Conservation (phyloP, 192 early-diverging fungal genomes). For the Phycomyces blakesleeanus region DNA sequence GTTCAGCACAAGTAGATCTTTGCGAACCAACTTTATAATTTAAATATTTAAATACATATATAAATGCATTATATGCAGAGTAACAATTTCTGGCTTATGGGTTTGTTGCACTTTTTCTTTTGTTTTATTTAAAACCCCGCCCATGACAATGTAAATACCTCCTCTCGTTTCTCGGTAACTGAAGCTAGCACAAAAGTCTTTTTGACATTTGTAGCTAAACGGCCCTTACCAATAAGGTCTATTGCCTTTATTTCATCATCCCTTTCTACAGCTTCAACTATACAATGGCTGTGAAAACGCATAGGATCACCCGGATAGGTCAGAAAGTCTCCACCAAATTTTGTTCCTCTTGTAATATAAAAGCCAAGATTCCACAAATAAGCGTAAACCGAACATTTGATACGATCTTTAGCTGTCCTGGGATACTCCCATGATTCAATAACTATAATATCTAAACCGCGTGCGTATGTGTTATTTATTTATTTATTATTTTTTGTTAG, state of each 20-base stretch:
- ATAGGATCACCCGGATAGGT: slow-evolving; percentile 75
- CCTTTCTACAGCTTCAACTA: slow-evolving; percentile 46
- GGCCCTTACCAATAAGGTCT: slow-evolving; percentile 55
- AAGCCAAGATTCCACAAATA: slow-evolving; percentile 63
- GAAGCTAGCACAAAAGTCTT: slow-evolving; percentile 63
- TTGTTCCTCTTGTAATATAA: slow-evolving; percentile 68
- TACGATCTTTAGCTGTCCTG: slow-evolving; percentile 22
- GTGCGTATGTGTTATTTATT: no score
- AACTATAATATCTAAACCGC: slow-evolving; percentile 5
- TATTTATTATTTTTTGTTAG: no score
- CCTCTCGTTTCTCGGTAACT: slow-evolving; percentile 20
- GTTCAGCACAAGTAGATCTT: no score
- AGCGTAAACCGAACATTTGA: slow-evolving; percentile 50
- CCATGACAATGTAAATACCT: slow-evolving; percentile 40
- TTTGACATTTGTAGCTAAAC: slow-evolving; percentile 71
- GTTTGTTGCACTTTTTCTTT: neutral
- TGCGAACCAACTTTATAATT: no score
- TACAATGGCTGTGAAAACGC: slow-evolving; percentile 63
- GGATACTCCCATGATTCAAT: slow-evolving; percentile 42
- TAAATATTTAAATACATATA: neutral
- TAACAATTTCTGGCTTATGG: neutral
- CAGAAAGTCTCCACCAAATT: slow-evolving; percentile 87
- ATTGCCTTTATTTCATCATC: slow-evolving; percentile 26
- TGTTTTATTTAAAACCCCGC: slow-evolving; percentile 38
- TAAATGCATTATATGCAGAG: no score